Percentiles rank a stretch among this genome's conserved stretches.
phyloP scores from a whole-genome alignment of 371 early-diverging fungal genomes.

The Rhizopus stolonifer region DNA sequence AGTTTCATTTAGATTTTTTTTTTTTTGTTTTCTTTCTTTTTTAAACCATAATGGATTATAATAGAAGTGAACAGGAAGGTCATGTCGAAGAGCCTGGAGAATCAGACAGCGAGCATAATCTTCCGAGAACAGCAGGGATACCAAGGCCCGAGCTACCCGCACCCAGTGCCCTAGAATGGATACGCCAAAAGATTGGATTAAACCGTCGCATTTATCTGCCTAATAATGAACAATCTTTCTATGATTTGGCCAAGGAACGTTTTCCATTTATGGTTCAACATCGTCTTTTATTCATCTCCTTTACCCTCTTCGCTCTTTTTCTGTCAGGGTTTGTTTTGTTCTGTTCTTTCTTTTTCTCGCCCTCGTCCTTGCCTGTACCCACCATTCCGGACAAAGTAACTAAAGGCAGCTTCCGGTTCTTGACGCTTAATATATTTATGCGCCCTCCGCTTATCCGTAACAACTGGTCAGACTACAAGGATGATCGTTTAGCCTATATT shows the following conservation, averaged over 20 bases:
- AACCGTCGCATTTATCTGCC: background rate
- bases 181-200: too few species aligned
- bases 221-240: background rate
- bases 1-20: too few species aligned
- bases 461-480: slow-evolving; percentile 79
- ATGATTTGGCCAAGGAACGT: slow-evolving; percentile 15
- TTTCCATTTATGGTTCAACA: slow-evolving; percentile 30
- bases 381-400: slow-evolving; percentile 36
- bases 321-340: slow-evolving; percentile 41
- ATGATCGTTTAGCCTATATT: slow-evolving; percentile 69
- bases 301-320: slow-evolving; percentile 28
- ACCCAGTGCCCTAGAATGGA: background rate
- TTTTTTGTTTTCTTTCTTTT: too few species aligned
- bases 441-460: slow-evolving; percentile 83
- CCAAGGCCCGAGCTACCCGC: background rate
- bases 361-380: slow-evolving; percentile 27
- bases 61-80: background rate
- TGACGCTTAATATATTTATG: slow-evolving; percentile 83
- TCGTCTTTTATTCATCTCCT: slow-evolving; percentile 25
- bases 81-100: background rate
- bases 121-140: too few species aligned
- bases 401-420: slow-evolving; percentile 50
- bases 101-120: too few species aligned
- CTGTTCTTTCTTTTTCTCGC: slow-evolving; percentile 38
- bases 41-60: too few species aligned